phyloP scores from a whole-genome alignment of 2,329 filamentous ascomycete species.

The Chrysosphaeria jannelii region DNA sequence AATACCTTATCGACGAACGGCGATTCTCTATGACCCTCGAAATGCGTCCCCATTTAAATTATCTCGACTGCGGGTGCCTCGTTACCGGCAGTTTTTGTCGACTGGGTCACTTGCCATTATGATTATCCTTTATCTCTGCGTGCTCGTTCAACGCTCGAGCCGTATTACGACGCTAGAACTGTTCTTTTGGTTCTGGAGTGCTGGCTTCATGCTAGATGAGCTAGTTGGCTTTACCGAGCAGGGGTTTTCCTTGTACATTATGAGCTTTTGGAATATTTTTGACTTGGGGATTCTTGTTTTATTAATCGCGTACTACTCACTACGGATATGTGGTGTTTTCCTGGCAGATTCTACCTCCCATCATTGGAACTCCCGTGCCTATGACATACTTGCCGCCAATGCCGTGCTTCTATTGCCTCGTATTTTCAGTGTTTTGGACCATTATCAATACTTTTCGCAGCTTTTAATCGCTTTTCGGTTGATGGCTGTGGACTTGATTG shows the following conservation, averaged over 20 bases:
- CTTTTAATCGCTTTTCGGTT: constrained; percentile 77
- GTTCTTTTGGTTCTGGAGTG: constrained; percentile 93
- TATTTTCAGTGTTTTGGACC: constrained; percentile 75
- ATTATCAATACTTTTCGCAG: constrained; percentile 90
- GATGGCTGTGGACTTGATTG: constrained; percentile 72
- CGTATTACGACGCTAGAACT: constrained; percentile 64
- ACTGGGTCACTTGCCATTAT: constrained; percentile 66
- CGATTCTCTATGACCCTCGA: constrained; percentile 66
- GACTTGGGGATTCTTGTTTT: constrained; percentile 70
- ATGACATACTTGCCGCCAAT: constrained; percentile 78
- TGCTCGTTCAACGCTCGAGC: constrained; percentile 43
- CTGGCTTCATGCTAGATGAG: constrained; percentile 89
- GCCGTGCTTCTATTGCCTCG: constrained; percentile 72
- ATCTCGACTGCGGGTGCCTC: constrained; percentile 65
- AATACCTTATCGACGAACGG: constrained; percentile 30
- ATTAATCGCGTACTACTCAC: constrained; percentile 66
- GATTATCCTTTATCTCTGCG: constrained; percentile 59
- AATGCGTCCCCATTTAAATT: constrained; percentile 80
- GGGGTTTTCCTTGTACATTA: constrained; percentile 83
- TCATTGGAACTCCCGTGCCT: constrained; percentile 54
- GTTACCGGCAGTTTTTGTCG: constrained; percentile 73
- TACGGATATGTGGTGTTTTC: constrained; percentile 67
- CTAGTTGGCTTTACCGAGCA: constrained; percentile 91
- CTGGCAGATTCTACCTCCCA: constrained; percentile 48
- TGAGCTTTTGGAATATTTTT: constrained; percentile 95